Conservation (phyloP, 129 eudicot genomes). For the Heracleum sosnowskyi region DNA sequence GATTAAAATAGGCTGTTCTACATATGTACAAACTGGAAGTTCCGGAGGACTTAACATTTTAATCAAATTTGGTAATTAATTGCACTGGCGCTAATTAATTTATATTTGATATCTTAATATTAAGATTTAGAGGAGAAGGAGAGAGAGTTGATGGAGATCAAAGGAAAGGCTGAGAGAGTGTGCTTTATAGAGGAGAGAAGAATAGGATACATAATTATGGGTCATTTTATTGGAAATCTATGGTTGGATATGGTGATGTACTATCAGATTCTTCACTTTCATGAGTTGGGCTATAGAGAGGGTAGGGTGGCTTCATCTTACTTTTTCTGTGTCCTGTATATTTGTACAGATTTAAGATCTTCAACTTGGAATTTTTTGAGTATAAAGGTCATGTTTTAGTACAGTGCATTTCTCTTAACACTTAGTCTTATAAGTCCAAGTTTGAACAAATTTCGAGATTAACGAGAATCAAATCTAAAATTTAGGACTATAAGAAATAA, state of each 20-base stretch:
- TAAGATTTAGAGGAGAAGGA: not conserved
- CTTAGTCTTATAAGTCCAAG: no score
- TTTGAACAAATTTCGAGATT: no score
- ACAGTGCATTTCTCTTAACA: no score
- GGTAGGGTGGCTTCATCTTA: conserved; percentile 18
- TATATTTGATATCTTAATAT: not conserved
- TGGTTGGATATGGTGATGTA: conserved; percentile 19
- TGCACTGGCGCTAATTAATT: not conserved
- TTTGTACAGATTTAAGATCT: not conserved
- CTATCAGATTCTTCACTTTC: conserved; percentile 15
- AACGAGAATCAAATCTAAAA: no score
- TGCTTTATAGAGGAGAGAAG: conserved; percentile 16
- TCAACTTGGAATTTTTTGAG: not conserved
- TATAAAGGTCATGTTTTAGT: not conserved
- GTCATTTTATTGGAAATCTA: conserved; percentile 14
- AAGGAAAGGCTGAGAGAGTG: conserved; percentile 3
- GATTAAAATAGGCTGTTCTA: conserved; percentile 50
- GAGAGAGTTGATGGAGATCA: conserved; percentile 11
- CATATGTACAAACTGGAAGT: conserved; percentile 70
- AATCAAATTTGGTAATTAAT: not conserved
- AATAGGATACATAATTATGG: conserved; percentile 14
- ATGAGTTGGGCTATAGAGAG: conserved; percentile 6
- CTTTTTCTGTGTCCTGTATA: not conserved
- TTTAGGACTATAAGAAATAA: no score
- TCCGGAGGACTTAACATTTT: conserved; percentile 54